Evolutionary conservation across 768 basidiomycete genomes (phyloP).

Genomic region (Phylloporus sp.): DNA sequence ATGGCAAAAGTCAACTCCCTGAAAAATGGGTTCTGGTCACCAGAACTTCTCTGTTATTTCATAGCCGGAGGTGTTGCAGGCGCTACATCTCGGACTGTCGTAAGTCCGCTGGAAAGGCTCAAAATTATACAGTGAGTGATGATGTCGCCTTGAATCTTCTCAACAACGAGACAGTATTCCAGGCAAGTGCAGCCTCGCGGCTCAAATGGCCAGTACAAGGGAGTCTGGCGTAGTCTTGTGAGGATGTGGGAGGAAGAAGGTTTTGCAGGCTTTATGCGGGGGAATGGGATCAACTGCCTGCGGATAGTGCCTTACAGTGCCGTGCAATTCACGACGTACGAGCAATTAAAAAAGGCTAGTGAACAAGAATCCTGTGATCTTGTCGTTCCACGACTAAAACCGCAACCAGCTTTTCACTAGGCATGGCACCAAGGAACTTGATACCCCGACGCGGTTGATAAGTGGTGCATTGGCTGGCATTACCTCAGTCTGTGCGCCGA

Average conservation of each 20-base stretch:
- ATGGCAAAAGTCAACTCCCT: constrained; percentile 25
- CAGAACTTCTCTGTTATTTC: constrained; percentile 43
- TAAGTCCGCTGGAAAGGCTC: constrained; percentile 85
- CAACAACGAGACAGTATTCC: constrained; percentile 5
- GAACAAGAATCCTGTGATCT: background rate
- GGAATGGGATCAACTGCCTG: constrained; percentile 88
- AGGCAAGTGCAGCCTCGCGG: constrained; percentile 88
- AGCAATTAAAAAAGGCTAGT: constrained; percentile 80
- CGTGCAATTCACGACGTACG: constrained; percentile 86
- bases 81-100: constrained; percentile 82
- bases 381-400: constrained; percentile 27
- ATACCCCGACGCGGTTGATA: constrained; percentile 81
- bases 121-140: constrained; percentile 91
- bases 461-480: constrained; percentile 93
- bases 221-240: constrained; percentile 77
- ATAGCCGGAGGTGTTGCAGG: constrained; percentile 54
- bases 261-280: constrained; percentile 88
- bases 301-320: constrained; percentile 93
- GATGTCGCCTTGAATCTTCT: background rate
- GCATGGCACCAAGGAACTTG: constrained; percentile 69
- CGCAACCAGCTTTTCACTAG: constrained; percentile 59
- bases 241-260: constrained; percentile 94
- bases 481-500: constrained; percentile 88
- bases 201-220: constrained; percentile 66
- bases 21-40: constrained; percentile 29